These are phyloP conservation scores for Effrenium voratum DNA, from an alignment of 73 alveolate species.

Conservation along the genomic window DNA sequence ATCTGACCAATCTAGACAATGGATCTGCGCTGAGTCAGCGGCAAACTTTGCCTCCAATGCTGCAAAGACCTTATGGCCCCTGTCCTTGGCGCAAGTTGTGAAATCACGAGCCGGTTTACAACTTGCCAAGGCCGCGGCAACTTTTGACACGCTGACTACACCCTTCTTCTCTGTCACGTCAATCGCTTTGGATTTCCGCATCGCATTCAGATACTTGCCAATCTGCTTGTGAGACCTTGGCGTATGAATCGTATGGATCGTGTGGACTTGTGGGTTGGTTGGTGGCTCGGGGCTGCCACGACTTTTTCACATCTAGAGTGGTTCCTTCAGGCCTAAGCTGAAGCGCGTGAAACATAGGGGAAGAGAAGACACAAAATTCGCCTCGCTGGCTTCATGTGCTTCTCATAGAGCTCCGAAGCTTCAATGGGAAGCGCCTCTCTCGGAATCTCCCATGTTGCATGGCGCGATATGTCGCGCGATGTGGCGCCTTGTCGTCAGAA, in stretches of 20 bases:
- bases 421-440: constrained; percentile 81
- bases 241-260: background rate
- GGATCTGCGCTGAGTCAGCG: background rate
- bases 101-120: background rate
- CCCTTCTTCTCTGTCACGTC: constrained; percentile 94
- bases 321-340: constrained; percentile 90
- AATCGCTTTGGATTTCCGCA: constrained; percentile 92
- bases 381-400: constrained; percentile 93
- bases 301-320: constrained; percentile 83
- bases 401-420: constrained; percentile 94
- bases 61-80: constrained; percentile 58
- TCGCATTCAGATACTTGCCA: constrained; percentile 80
- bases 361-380: background rate
- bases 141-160: constrained; percentile 62
- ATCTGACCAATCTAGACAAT: too few species aligned
- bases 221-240: constrained; percentile 94
- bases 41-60: constrained; percentile 58
- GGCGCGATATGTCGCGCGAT: background rate
- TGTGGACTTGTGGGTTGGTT: background rate
- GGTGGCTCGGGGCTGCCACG: constrained; percentile 9
- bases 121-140: background rate
- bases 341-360: background rate
- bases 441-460: too few species aligned
- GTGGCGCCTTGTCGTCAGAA: constrained; percentile 64
- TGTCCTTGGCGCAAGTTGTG: background rate